phyloP scores from a whole-genome alignment of 1,284 basidiomycete genomes.

The Rhizoctonia solani region DNA sequence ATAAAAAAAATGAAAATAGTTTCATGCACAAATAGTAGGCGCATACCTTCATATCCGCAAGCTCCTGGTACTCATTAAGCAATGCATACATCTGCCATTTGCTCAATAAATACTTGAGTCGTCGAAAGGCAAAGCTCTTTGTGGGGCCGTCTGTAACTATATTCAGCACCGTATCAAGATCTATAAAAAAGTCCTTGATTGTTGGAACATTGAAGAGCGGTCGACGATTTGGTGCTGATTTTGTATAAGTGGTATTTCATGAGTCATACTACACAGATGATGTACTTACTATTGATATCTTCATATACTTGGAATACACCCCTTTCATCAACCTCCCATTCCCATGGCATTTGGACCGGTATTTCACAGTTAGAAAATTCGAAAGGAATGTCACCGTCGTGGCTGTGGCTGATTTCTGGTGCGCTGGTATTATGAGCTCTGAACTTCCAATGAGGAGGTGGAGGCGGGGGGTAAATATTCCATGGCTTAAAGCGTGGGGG shows the following conservation, averaged over 20 bases:
- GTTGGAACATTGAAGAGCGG: conserved; percentile 82
- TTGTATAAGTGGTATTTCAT: background rate
- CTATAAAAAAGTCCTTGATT: conserved; percentile 93
- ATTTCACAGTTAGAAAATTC: conserved; percentile 69
- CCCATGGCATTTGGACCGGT: conserved; percentile 63
- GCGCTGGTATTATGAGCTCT: conserved; percentile 56
- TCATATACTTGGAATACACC: conserved; percentile 87
- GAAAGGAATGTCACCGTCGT: conserved; percentile 59
- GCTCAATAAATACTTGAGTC: conserved; percentile 91
- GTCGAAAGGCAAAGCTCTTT: conserved; percentile 92
- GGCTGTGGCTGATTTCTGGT: conserved; percentile 45
- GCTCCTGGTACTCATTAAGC: conserved; percentile 92
- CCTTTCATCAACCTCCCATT: conserved; percentile 77
- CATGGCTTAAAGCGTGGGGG: conserved; percentile 58
- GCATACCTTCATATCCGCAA: conserved; percentile 92
- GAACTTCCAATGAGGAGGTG: conserved; percentile 94
- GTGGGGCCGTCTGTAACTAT: conserved; percentile 93
- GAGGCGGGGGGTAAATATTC: conserved; percentile 88
- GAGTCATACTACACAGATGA: background rate
- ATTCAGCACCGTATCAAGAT: conserved; percentile 87
- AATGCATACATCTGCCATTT: conserved; percentile 96
- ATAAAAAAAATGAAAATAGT: background rate
- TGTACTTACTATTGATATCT: background rate
- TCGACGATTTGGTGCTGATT: conserved; percentile 42
- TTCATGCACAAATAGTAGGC: conserved; percentile 29